These are phyloP conservation scores for Plasmodium chabaudi DNA, from an alignment of 169 alveolate genomes.

Conservation along the genomic window DNA sequence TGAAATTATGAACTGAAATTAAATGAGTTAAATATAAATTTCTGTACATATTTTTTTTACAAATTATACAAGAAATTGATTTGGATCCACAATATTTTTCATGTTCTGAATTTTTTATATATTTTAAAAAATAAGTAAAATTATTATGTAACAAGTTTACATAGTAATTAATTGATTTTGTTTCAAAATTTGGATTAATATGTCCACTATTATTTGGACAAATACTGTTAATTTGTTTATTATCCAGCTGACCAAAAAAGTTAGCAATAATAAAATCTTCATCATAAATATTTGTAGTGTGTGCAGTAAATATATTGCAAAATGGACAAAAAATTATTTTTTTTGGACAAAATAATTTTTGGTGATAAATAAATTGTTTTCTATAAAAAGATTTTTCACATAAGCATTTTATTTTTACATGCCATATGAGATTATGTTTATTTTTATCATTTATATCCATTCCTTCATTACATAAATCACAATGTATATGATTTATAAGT, in stretches of 20 bases:
- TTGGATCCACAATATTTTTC: slow-evolving; percentile 70
- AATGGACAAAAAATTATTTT: slow-evolving; percentile 43
- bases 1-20: slow-evolving; percentile 26
- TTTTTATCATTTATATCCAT: slow-evolving; percentile 8
- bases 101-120: slow-evolving; percentile 54
- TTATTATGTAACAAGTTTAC: slow-evolving; percentile 19
- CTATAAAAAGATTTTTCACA: slow-evolving; percentile 50
- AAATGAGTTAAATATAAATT: slow-evolving; percentile 30
- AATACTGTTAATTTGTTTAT: background rate
- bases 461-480: slow-evolving; percentile 69
- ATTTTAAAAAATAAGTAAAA: slow-evolving; percentile 35
- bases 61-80: slow-evolving; percentile 26
- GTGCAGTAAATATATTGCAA: slow-evolving; percentile 45
- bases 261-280: slow-evolving; percentile 57
- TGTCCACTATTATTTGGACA: background rate
- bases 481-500: slow-evolving; percentile 35
- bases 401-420: slow-evolving; percentile 56
- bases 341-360: slow-evolving; percentile 60
- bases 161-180: slow-evolving; percentile 33
- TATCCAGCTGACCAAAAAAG: slow-evolving; percentile 44
- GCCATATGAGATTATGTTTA: slow-evolving; percentile 49
- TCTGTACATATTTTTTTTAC: slow-evolving; percentile 40
- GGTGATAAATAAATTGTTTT: slow-evolving; percentile 69
- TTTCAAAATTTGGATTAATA: background rate
- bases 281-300: slow-evolving; percentile 21